phyloP scores from a whole-genome alignment of 1,284 basidiomycete genomes.

The Ganoderma meredithae region DNA sequence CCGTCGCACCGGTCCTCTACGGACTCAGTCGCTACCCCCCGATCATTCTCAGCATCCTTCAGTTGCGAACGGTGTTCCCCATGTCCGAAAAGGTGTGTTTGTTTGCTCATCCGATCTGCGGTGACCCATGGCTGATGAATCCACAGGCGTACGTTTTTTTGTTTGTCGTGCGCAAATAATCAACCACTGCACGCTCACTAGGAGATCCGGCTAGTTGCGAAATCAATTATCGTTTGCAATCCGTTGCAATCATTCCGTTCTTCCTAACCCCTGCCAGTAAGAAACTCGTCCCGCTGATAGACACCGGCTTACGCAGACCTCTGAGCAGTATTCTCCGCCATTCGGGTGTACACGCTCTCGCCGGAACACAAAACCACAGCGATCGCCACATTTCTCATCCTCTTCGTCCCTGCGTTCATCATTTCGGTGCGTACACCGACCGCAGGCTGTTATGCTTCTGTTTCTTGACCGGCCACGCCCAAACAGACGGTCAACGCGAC shows the following conservation, averaged over 20 bases:
- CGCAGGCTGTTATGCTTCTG: neutral
- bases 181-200: neutral
- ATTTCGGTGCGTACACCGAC: neutral
- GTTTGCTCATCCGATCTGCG: neutral
- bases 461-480: neutral
- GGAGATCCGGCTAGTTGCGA: neutral
- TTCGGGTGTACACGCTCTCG: neutral
- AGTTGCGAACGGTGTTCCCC: neutral
- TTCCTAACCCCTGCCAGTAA: neutral
- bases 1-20: neutral
- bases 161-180: neutral
- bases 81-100: neutral
- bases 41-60: neutral
- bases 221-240: neutral
- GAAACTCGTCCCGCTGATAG: neutral
- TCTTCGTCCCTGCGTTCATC: neutral
- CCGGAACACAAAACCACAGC: neutral
- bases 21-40: neutral
- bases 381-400: neutral
- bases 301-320: neutral
- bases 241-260: neutral
- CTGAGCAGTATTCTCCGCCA: neutral
- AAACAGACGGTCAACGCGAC: neutral
- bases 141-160: neutral
- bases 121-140: neutral